A percentile compares a stretch with the other conserved stretches of the same genome.
Conservation (phyloP, 805 yeast genomes). For the Phaffomyces thermotolerans region DNA sequence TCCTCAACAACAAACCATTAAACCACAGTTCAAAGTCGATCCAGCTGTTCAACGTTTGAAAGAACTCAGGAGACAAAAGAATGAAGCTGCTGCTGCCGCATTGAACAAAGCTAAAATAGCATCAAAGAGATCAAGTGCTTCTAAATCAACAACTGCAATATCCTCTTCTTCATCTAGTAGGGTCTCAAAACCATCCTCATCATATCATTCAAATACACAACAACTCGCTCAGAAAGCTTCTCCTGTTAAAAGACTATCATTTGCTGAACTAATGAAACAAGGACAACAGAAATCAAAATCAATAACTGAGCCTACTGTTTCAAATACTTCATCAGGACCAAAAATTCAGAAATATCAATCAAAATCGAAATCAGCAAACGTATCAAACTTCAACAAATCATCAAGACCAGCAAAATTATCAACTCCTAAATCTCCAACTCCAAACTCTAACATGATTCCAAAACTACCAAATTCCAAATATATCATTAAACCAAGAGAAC, state of each 20-base stretch:
- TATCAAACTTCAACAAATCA: not conserved
- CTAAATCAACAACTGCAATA: not conserved
- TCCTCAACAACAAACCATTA: not conserved
- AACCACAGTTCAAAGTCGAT: constrained; percentile 34
- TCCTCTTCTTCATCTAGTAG: not conserved
- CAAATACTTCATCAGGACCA: constrained; percentile 2
- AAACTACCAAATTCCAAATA: not conserved
- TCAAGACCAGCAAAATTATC: not conserved
- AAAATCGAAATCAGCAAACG: constrained; percentile 7
- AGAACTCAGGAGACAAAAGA: constrained; percentile 55
- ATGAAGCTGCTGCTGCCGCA: constrained; percentile 26
- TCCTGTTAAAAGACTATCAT: constrained; percentile 39
- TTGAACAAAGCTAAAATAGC: constrained; percentile 24
- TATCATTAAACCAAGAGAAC: not conserved
- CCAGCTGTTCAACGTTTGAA: constrained; percentile 68
- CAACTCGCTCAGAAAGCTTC: constrained; percentile 7
- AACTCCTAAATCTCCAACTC: not conserved
- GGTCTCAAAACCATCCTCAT: not conserved
- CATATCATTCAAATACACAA: not conserved
- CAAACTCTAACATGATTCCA: not conserved
- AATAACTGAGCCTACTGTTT: constrained; percentile 12
- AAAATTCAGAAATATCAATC: constrained; percentile 2
- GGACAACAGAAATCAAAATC: constrained; percentile 36
- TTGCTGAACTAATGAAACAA: constrained; percentile 50
- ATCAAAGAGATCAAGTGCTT: not conserved